Evolutionary conservation across 2,329 filamentous ascomycete genomes (phyloP).

Genomic region (Sporothrix euskadiensis): DNA sequence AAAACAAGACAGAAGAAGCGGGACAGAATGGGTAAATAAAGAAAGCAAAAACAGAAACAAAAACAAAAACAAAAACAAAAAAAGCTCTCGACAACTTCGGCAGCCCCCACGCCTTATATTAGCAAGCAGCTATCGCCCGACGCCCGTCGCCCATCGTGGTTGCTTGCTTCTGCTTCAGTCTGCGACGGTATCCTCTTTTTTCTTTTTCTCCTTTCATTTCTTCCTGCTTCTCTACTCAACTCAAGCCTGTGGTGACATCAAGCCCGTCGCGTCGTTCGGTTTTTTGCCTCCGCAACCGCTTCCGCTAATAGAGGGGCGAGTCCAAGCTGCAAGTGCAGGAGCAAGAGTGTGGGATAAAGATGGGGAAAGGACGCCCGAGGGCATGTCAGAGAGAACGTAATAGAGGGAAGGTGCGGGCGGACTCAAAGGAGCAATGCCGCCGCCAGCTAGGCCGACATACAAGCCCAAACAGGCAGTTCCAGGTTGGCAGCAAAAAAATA

Average conservation of each 20-base stretch:
- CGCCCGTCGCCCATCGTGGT: too few species aligned
- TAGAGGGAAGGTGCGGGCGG: not conserved
- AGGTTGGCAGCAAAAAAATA: not conserved
- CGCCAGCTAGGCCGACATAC: not conserved
- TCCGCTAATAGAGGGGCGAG: slow-evolving; percentile 12
- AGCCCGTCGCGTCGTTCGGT: not conserved
- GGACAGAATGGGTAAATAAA: not conserved
- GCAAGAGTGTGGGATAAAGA: not conserved
- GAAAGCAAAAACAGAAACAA: not conserved
- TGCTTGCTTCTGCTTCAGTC: not conserved
- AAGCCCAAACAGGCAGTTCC: not conserved
- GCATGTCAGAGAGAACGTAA: not conserved
- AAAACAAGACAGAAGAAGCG: not conserved
- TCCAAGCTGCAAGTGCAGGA: not conserved
- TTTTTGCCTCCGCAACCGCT: slow-evolving; percentile 15
- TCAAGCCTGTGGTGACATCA: not conserved
- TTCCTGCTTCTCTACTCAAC: not conserved
- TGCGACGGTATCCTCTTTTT: not conserved
- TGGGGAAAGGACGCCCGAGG: not conserved
- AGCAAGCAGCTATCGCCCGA: not conserved
- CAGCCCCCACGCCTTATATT: not conserved
- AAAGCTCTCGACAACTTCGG: not conserved
- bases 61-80: not conserved
- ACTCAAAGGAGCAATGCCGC: slow-evolving; percentile 10
- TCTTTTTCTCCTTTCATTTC: not conserved